Evolutionary conservation across 768 basidiomycete species (phyloP), one percentile per base, ranked within the genome.

Genomic region (Termitomyces sp.): DNA sequence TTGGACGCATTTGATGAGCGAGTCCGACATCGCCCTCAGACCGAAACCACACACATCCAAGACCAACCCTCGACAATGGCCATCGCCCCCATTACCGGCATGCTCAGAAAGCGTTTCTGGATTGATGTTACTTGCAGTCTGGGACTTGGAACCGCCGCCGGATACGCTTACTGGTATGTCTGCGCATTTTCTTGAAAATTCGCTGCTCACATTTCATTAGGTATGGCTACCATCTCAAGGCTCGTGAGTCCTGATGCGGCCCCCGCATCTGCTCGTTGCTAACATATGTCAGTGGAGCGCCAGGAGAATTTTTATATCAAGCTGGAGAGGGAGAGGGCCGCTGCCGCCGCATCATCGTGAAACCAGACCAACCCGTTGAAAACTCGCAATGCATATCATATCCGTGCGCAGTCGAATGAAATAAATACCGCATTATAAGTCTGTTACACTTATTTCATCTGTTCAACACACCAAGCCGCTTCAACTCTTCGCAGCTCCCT

Each of bases 21-120:
- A 57, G 56, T 61, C 69, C 62, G 75, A 76, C 71, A 75, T 73
- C 66, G 70, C 67, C 75, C 75, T 76, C 63, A 62, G 56, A 59
- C 59, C 57, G 55, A 65, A 64, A 53, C 58, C 60, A 61, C 58
- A 61, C 60, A 55, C 59, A 62, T 57, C 60, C 63, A 63, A 61
- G 31, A 54, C 60, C 53, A 48, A 56, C 57, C 31, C 45, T 64
- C 59, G 54, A 50, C 68, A 68, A 93, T 93, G 90, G 71, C 90
- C 67, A 88, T 96, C 70, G 87, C 91, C 60, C 93, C 94, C 64
- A 94, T 96, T 73, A 89, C 89, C 51, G 94, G 94, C 70, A 93
- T 84, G 76, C 89, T 95, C 75, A 89, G 94, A 77, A 96, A 95
- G 75, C 80, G 85, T 66, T 84, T 95, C 73, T 91, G 91, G 84